Conservation (phyloP, 306 rosid genomes). For the Trifolium pratense region DNA sequence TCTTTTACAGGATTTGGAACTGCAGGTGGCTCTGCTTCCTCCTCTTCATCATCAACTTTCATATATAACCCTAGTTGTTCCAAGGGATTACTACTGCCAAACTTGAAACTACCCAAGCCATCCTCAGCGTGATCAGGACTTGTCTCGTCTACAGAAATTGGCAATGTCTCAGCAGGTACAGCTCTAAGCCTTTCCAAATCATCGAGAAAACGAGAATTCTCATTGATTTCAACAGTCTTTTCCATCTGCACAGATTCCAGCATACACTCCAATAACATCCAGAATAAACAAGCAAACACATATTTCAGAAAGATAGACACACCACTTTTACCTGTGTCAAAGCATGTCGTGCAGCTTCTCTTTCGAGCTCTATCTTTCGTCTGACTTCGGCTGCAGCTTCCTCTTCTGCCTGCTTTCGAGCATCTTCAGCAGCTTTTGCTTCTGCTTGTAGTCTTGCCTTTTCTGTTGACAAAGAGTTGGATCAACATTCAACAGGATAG, state of each 20-base stretch:
- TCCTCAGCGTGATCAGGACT: conserved; percentile 76
- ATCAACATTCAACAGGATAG: conserved; percentile 13
- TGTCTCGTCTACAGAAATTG: conserved; percentile 66
- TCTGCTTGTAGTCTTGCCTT: conserved; percentile 83
- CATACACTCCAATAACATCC: conserved; percentile 43
- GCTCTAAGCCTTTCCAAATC: conserved; percentile 82
- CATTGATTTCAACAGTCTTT: conserved; percentile 83
- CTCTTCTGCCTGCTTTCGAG: conserved; percentile 67
- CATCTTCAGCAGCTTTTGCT: conserved; percentile 90
- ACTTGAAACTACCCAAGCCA: conserved; percentile 74
- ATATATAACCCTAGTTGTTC: conserved; percentile 81
- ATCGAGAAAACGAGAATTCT: conserved; percentile 74
- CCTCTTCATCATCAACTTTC: conserved; percentile 82
- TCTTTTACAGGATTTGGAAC: conserved; percentile 52
- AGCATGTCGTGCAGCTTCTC: conserved; percentile 91
- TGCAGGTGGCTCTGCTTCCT: conserved; percentile 60
- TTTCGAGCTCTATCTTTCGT: conserved; percentile 79
- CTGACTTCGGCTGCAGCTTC: conserved; percentile 85
- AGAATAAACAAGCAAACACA: conserved; percentile 10
- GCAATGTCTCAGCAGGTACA: conserved; percentile 64
- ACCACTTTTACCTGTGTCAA: conserved; percentile 66
- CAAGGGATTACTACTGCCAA: conserved; percentile 69
- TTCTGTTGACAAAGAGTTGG: conserved; percentile 54
- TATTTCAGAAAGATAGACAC: conserved; percentile 25
- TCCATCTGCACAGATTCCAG: conserved; percentile 67